Percentiles rank a stretch among this genome's conserved stretches.
Evolutionary conservation across 2,329 filamentous ascomycete species (phyloP).

Genomic region (Fusarium drepaniforme): DNA sequence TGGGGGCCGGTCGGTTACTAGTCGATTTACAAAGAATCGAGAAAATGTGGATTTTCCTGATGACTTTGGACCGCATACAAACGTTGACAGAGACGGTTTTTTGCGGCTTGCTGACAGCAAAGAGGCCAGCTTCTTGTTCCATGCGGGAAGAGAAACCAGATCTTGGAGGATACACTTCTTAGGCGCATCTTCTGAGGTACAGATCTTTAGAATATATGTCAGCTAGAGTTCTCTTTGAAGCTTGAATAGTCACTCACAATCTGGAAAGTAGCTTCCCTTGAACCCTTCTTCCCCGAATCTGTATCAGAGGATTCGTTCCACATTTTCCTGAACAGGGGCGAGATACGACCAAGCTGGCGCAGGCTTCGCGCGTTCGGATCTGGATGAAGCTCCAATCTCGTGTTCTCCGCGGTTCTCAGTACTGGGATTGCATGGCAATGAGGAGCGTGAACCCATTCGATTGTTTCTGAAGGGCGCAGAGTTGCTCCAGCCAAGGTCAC

Average conservation of each 20-base stretch:
- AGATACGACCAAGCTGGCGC: conserved; percentile 68
- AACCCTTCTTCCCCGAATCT: conserved; percentile 29
- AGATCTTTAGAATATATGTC: conserved; percentile 56
- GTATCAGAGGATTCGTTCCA: conserved; percentile 66
- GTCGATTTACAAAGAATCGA: conserved; percentile 73
- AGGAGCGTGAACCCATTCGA: conserved; percentile 73
- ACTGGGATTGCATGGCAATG: conserved; percentile 78
- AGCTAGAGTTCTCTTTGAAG: conserved; percentile 26
- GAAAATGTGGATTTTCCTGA: conserved; percentile 84
- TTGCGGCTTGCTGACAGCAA: conserved; percentile 51
- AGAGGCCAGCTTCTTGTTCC: conserved; percentile 70
- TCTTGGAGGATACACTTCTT: conserved; percentile 64
- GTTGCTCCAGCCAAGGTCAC: conserved; percentile 75
- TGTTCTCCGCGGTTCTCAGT: conserved; percentile 65
- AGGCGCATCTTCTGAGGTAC: conserved; percentile 64
- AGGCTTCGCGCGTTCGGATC: conserved; percentile 63
- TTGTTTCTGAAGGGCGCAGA: conserved; percentile 60
- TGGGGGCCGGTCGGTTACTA: conserved; percentile 62
- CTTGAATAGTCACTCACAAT: conserved; percentile 56
- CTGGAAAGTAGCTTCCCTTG: conserved; percentile 55
- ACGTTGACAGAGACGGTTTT: conserved; percentile 55
- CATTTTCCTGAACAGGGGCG: conserved; percentile 74
- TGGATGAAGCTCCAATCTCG: conserved; percentile 67
- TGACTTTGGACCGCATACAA: conserved; percentile 78
- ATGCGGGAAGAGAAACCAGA: conserved; percentile 67